phyloP scores from a whole-genome alignment of 164 flowering plant species.

The Santalum album region DNA sequence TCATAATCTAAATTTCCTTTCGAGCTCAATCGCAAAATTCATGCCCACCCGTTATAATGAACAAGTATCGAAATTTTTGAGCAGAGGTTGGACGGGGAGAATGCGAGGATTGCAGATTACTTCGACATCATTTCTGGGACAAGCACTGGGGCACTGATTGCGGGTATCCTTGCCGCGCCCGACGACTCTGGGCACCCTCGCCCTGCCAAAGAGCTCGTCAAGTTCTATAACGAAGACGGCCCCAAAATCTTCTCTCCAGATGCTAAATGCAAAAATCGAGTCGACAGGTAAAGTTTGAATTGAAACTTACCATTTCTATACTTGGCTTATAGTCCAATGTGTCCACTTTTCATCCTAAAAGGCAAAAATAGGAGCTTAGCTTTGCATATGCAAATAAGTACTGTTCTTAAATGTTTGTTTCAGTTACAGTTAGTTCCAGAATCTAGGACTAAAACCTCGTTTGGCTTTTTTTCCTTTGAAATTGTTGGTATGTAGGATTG shows the following conservation, averaged over 20 bases:
- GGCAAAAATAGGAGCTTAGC: no score
- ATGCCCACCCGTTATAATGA: no score
- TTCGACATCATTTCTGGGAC: neutral
- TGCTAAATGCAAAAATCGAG: no score
- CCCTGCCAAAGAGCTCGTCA: neutral
- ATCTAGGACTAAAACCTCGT: neutral
- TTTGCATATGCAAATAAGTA: neutral
- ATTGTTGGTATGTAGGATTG: neutral
- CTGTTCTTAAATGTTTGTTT: neutral
- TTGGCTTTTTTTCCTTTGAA: neutral
- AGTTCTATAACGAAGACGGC: neutral
- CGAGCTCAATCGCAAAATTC: no score
- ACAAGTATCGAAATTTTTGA: neutral
- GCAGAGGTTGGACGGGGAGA: neutral
- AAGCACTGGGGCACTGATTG: neutral
- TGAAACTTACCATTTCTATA: no score
- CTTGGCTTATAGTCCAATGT: no score
- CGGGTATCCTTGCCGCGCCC: neutral
- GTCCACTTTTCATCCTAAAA: no score
- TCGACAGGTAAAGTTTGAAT: no score
- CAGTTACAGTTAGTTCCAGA: no score
- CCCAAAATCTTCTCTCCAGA: neutral
- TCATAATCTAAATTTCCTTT: no score
- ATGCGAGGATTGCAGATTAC: neutral
- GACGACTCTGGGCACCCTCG: neutral